These are phyloP conservation scores for Pichia sp. DNA, from an alignment of 1,139 yeast species.

Conservation along the genomic window DNA sequence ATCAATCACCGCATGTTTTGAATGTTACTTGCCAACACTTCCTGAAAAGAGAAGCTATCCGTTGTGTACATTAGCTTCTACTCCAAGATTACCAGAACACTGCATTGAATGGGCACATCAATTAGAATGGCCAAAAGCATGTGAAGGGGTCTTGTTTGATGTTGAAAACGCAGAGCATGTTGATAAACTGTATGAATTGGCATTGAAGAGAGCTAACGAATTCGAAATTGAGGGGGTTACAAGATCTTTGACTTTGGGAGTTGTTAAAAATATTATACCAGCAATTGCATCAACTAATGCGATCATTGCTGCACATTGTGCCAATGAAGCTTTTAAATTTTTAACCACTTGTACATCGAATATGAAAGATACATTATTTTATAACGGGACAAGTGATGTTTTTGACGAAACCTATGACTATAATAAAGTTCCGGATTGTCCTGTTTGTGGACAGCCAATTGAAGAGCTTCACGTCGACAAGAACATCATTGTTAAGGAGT, in stretches of 20 bases:
- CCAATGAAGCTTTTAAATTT: slow-evolving; percentile 79
- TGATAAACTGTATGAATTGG: slow-evolving; percentile 53
- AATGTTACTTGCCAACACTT: slow-evolving; percentile 77
- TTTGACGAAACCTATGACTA: slow-evolving; percentile 25
- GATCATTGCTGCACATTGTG: slow-evolving; percentile 83
- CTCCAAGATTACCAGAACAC: slow-evolving; percentile 91
- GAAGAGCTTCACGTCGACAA: slow-evolving; percentile 9
- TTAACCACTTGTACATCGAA: slow-evolving; percentile 63
- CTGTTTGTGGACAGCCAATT: slow-evolving; percentile 23
- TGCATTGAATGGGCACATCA: slow-evolving; percentile 89
- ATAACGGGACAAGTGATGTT: slow-evolving; percentile 32
- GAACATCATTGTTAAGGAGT: slow-evolving; percentile 10
- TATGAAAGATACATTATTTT: slow-evolving; percentile 79
- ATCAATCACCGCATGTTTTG: slow-evolving; percentile 81
- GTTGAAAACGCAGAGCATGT: slow-evolving; percentile 66
- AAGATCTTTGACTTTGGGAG: slow-evolving; percentile 68
- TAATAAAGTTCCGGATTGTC: slow-evolving; percentile 20
- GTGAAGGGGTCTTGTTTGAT: slow-evolving; percentile 47
- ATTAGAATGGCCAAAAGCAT: slow-evolving; percentile 60
- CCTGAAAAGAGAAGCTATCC: slow-evolving; percentile 73
- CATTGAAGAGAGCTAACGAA: slow-evolving; percentile 52
- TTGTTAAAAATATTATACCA: slow-evolving; percentile 87
- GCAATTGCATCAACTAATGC: slow-evolving; percentile 95
- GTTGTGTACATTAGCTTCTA: slow-evolving; percentile 89
- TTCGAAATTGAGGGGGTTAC: slow-evolving; percentile 74